A percentile compares a stretch with the other conserved stretches of the same genome.
These are phyloP conservation scores for Fomitopsis pinicola DNA, from an alignment of 1,284 basidiomycete species.

Conservation along the genomic window DNA sequence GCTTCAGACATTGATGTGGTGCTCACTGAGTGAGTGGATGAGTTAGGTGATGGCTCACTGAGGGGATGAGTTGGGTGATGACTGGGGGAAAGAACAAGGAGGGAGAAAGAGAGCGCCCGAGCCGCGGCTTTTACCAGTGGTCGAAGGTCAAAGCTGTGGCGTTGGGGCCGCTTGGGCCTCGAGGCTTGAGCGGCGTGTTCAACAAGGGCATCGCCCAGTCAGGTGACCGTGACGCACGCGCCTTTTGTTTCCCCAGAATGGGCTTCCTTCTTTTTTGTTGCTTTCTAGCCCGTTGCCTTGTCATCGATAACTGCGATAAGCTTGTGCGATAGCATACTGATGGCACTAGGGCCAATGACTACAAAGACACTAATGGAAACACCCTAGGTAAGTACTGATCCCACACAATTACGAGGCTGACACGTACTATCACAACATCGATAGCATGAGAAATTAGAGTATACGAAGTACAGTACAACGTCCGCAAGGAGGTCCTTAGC, in stretches of 20 bases:
- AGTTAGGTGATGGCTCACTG: background rate
- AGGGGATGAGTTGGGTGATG: background rate
- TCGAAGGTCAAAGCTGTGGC: background rate
- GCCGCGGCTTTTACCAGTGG: background rate
- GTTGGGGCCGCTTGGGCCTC: background rate
- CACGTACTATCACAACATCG: background rate
- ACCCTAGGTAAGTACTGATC: background rate
- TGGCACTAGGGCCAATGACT: background rate
- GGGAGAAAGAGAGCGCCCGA: background rate
- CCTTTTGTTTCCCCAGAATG: background rate
- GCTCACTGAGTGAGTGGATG: background rate
- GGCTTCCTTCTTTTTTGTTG: background rate
- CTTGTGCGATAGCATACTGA: background rate
- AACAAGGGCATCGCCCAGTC: background rate
- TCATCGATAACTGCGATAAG: background rate
- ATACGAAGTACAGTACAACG: background rate
- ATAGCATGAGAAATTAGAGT: background rate
- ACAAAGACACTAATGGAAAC: background rate
- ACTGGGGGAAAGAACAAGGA: background rate
- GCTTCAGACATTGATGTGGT: background rate
- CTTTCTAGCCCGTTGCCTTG: background rate
- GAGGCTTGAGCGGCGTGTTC: background rate
- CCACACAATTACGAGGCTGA: background rate
- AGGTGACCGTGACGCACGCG: background rate
- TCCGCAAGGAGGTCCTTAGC: background rate